Evolutionary conservation across 1,284 basidiomycete species (phyloP), one percentile per base, ranked within the genome.

Genomic region (Cystobasidium sp.): DNA sequence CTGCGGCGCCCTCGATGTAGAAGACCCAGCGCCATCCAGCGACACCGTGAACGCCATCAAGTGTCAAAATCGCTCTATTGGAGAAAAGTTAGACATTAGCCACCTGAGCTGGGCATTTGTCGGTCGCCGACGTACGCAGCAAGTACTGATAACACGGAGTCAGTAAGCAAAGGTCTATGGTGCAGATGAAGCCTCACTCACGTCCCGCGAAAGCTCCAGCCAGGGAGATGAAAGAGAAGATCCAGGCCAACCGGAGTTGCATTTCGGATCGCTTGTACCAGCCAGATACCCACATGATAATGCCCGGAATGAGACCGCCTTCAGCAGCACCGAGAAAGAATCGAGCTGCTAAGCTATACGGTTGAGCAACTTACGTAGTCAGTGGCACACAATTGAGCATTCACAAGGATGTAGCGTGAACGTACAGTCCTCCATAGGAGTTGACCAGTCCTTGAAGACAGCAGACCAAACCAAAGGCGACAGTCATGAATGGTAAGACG

Each of bases 391-490:
- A 8, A 3, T 9, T 3, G 16, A 12, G n/a, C 39, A 20, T 7
- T 24, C 31, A 12, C n/a, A 10, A 31, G 31, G 31, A 31, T 31
- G 5, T 31, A 31, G 31, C 31, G 31, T 31, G 39, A 18, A 63
- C 41, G 43, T 41, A 63, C 0, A 91, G 83, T 6, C 87, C 86
- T 1, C 81, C 75, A 76, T 88, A 88, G 39, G 79, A 84, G 20
- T 80, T 83, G 1, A 90, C 86, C 3, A 86, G 78, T 9, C 89
- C 88, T 51, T 70, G 68, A 5, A 70, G 20, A 20, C 14, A 12
- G 31, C 31, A 43, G 37, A 70, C 58, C 20, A 70, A 44, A 9
- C 68, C 68, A 24, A 56, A 70, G 12, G 14, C 31, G 4, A 49
- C 18, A 18, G 41, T 43, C 7, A 70, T 16, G 6, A 37, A 6